Conservation (phyloP, 2,329 filamentous ascomycete species). For the Ophiostoma ips region DNA sequence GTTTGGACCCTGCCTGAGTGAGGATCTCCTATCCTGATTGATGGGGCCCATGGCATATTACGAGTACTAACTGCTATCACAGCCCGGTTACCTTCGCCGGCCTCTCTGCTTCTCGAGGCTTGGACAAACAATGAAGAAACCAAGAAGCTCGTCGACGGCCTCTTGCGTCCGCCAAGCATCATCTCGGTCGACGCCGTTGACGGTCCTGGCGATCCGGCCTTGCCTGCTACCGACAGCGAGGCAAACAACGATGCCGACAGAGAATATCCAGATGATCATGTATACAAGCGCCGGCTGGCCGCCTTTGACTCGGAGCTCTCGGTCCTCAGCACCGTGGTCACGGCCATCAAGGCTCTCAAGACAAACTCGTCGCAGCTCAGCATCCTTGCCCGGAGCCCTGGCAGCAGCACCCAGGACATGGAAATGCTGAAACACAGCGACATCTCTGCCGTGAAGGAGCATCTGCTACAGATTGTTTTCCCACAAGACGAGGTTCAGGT, state of each 20-base stretch:
- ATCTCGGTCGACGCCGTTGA: background rate
- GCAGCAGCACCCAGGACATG: background rate
- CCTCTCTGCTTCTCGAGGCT: conserved; percentile 10
- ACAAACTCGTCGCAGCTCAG: conserved; percentile 3
- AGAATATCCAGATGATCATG: background rate
- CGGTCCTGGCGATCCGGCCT: background rate
- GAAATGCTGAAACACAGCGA: background rate
- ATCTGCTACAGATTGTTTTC: conserved; percentile 7
- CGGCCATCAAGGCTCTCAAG: conserved; percentile 8
- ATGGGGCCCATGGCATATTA: too few species aligned
- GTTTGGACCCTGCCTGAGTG: conserved; percentile 11
- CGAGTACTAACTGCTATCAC: background rate
- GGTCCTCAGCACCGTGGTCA: conserved; percentile 8
- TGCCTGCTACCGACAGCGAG: background rate
- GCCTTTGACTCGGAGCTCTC: conserved; percentile 11
- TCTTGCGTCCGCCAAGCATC: conserved; percentile 2
- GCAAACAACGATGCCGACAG: background rate
- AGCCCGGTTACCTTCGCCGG: conserved; percentile 10
- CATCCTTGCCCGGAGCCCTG: background rate
- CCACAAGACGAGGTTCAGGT: conserved; percentile 4
- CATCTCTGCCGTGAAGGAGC: background rate
- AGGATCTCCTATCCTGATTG: too few species aligned
- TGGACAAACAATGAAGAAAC: conserved; percentile 10
- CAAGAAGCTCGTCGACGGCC: conserved; percentile 3
- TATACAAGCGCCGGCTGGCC: background rate